Evolutionary conservation across 192 early-diverging fungal genomes (phyloP).

Genomic region (Paraglomus brasilianum): DNA sequence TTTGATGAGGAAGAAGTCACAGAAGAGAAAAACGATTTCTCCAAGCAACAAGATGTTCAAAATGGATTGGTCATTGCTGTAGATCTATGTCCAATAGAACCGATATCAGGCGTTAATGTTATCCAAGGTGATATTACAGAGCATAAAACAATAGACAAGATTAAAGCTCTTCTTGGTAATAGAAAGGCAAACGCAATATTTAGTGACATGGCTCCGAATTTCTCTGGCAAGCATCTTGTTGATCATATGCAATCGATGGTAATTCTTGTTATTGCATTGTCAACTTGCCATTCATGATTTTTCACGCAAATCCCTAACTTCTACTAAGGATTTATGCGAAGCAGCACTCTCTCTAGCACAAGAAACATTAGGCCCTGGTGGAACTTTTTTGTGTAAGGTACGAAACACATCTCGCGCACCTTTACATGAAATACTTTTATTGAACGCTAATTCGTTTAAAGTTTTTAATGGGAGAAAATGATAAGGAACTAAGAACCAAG

Average conservation of each 20-base stretch:
- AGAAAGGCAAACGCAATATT: constrained; percentile 48
- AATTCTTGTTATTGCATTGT: constrained; percentile 2
- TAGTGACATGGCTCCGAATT: constrained; percentile 83
- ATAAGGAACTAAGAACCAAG: constrained; percentile 45
- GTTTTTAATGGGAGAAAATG: constrained; percentile 63
- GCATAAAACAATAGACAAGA: constrained; percentile 34
- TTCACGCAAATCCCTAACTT: not conserved
- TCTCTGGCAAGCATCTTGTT: constrained; percentile 65
- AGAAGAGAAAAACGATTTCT: not conserved
- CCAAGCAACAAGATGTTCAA: not conserved
- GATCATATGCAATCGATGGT: constrained; percentile 66
- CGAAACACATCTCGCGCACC: not conserved
- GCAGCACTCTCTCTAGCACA: constrained; percentile 64
- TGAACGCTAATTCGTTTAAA: constrained; percentile 3
- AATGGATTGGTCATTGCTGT: constrained; percentile 62
- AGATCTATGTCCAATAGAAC: constrained; percentile 68
- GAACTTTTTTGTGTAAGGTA: constrained; percentile 70
- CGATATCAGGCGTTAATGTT: constrained; percentile 62
- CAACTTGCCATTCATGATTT: not conserved
- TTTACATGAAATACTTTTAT: not conserved
- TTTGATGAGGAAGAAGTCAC: constrained; percentile 3
- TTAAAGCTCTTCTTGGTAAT: constrained; percentile 37
- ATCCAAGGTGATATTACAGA: constrained; percentile 70
- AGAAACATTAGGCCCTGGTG: constrained; percentile 51
- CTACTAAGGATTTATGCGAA: constrained; percentile 59